Conservation (phyloP, 768 basidiomycete genomes). For the Cyathus striatus region DNA sequence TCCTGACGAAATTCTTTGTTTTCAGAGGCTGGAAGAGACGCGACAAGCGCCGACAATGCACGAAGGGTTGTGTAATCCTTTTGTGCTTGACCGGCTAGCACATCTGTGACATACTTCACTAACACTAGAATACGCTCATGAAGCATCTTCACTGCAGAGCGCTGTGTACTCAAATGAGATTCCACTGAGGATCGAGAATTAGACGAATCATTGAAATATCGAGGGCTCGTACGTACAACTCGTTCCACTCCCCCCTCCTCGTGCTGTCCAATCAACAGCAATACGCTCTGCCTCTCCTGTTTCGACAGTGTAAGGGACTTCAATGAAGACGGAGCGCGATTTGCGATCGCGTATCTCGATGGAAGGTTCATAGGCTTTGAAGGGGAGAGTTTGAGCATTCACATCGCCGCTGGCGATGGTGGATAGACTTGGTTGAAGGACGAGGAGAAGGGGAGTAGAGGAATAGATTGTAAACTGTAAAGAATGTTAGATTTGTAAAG, state of each 20-base stretch:
- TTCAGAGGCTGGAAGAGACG: conserved; percentile 84
- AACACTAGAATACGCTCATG: conserved; percentile 85
- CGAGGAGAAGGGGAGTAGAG: conserved; percentile 84
- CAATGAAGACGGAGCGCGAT: conserved; percentile 76
- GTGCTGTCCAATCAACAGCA: conserved; percentile 93
- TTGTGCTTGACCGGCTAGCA: conserved; percentile 66
- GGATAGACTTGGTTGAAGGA: conserved; percentile 55
- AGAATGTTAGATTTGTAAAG: background rate
- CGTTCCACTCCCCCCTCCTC: conserved; percentile 77
- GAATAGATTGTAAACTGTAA: conserved; percentile 77
- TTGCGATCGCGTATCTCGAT: conserved; percentile 79
- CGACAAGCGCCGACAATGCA: conserved; percentile 79
- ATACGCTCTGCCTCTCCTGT: conserved; percentile 99
- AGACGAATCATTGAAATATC: conserved; percentile 1
- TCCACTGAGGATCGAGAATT: conserved; percentile 57
- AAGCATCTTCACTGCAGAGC: conserved; percentile 95
- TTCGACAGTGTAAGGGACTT: conserved; percentile 84
- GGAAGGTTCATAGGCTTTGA: conserved; percentile 91
- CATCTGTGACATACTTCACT: conserved; percentile 79
- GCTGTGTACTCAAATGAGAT: conserved; percentile 84
- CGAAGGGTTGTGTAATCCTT: conserved; percentile 81
- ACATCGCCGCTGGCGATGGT: conserved; percentile 42
- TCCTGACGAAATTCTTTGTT: conserved; percentile 81
- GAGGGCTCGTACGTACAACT: conserved; percentile 58
- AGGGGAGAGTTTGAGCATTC: conserved; percentile 74